A percentile compares a stretch with the other conserved stretches of the same genome.
Evolutionary conservation across 2,329 filamentous ascomycete genomes (phyloP).

Genomic region (Tolypocladium tundrense): DNA sequence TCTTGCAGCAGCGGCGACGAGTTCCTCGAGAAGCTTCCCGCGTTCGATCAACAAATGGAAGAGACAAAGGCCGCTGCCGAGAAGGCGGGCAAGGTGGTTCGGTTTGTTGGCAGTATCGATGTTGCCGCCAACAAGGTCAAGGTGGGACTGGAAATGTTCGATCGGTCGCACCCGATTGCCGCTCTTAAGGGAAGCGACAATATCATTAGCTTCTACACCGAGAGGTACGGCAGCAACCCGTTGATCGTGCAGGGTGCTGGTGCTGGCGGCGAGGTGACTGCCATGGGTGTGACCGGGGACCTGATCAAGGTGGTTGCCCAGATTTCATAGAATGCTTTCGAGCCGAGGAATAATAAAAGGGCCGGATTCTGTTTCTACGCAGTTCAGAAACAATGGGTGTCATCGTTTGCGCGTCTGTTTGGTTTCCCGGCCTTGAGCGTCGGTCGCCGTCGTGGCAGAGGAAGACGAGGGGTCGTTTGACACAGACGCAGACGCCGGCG

Average conservation of each 20-base stretch:
- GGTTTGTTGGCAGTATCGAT: conserved; percentile 91
- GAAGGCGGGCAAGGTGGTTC: conserved; percentile 79
- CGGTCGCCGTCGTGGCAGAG: background rate
- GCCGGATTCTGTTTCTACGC: background rate
- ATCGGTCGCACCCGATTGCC: conserved; percentile 82
- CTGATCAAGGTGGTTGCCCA: conserved; percentile 78
- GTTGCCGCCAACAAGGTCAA: conserved; percentile 71
- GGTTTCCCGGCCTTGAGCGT: conserved; percentile 1
- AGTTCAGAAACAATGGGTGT: background rate
- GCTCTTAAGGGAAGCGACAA: conserved; percentile 95
- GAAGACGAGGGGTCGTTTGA: background rate
- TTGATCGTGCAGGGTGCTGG: conserved; percentile 92
- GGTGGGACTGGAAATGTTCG: conserved; percentile 85
- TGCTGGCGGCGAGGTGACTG: conserved; percentile 89
- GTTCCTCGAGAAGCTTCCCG: conserved; percentile 70
- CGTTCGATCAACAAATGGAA: conserved; percentile 87
- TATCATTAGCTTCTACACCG: conserved; percentile 97
- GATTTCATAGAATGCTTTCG: conserved; percentile 34
- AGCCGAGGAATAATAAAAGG: conserved; percentile 10
- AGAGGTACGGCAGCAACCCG: conserved; percentile 83
- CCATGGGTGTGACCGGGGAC: conserved; percentile 95
- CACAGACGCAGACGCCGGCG: background rate
- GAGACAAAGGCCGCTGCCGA: conserved; percentile 75
- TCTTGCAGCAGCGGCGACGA: conserved; percentile 67
- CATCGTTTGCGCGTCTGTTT: conserved; percentile 4